These are phyloP conservation scores for Starmerella roubikii DNA, from an alignment of 805 yeast species.

Conservation along the genomic window DNA sequence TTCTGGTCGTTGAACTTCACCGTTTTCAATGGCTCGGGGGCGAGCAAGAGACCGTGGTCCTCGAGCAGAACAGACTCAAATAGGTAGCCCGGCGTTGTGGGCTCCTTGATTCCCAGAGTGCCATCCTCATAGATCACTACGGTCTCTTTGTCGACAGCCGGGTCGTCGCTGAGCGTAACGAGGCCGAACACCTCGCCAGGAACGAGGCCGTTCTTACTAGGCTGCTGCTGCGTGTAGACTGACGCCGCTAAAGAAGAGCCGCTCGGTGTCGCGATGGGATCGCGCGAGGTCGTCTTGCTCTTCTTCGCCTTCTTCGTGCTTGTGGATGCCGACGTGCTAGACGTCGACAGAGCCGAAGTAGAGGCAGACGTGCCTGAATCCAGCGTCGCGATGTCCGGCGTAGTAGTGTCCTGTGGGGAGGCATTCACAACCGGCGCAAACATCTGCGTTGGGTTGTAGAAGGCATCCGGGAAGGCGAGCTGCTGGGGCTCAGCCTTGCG, in stretches of 20 bases:
- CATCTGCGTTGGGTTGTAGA: too few relatives aligned
- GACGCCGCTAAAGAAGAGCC: too few relatives aligned
- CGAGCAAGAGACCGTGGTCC: slow-evolving; percentile 20
- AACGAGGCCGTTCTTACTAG: slow-evolving; percentile 2
- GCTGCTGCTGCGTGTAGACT: neutral
- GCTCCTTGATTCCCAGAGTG: slow-evolving; percentile 19
- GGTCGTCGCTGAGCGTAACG: slow-evolving; percentile 12
- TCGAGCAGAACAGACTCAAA: slow-evolving; percentile 19
- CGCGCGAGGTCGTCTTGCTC: too few relatives aligned
- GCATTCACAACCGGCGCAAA: too few relatives aligned
- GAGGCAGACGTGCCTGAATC: neutral
- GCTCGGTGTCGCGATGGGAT: too few relatives aligned
- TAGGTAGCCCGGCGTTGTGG: slow-evolving; percentile 16
- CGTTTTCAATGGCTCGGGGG: slow-evolving; percentile 21
- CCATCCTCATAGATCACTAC: slow-evolving; percentile 19
- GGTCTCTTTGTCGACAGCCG: slow-evolving; percentile 13
- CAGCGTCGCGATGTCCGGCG: neutral
- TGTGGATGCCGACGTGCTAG: neutral
- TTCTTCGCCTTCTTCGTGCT: neutral
- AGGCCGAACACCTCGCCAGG: slow-evolving; percentile 23
- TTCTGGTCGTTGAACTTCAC: slow-evolving; percentile 18
- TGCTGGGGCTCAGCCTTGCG: too few relatives aligned
- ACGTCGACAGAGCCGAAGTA: neutral
- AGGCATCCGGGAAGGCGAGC: too few relatives aligned
- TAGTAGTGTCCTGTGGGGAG: too few relatives aligned